phyloP scores from a whole-genome alignment of 2,329 filamentous ascomycete genomes.

The Pseudopithomyces chartarum region DNA sequence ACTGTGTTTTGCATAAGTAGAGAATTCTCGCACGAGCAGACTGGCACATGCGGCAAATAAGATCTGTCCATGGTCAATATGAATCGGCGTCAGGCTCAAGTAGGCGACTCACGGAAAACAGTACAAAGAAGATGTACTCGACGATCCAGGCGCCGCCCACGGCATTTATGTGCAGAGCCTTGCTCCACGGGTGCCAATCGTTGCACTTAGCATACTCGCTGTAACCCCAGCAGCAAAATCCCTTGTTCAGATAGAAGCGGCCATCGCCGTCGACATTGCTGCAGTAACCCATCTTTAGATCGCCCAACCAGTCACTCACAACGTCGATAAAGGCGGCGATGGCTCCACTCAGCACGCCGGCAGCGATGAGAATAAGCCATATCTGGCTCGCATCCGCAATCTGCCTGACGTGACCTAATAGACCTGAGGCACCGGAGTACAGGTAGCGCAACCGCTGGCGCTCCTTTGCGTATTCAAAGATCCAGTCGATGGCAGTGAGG shows the following conservation, averaged over 20 bases:
- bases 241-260: slow-evolving; percentile 86
- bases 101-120: slow-evolving; percentile 71
- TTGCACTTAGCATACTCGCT: slow-evolving; percentile 75
- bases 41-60: slow-evolving; percentile 79
- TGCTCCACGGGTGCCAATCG: slow-evolving; percentile 87
- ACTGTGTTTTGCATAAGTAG: slow-evolving; percentile 87
- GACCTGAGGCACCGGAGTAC: slow-evolving; percentile 68
- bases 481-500: slow-evolving; percentile 98
- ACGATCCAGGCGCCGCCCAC: slow-evolving; percentile 76
- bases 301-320: slow-evolving; percentile 88
- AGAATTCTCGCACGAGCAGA: slow-evolving; percentile 80
- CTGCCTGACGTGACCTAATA: slow-evolving; percentile 74
- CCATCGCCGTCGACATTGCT: slow-evolving; percentile 76
- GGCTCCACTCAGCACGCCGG: slow-evolving; percentile 80
- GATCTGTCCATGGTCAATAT: slow-evolving; percentile 57
- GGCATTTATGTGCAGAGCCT: slow-evolving; percentile 70
- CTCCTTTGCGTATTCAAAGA: slow-evolving; percentile 98
- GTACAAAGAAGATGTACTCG: slow-evolving; percentile 84
- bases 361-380: slow-evolving; percentile 86
- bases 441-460: slow-evolving; percentile 83
- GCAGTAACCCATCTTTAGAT: slow-evolving; percentile 90
- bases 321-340: slow-evolving; percentile 91
- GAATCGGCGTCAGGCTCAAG: background rate
- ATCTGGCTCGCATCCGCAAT: slow-evolving; percentile 86
- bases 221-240: slow-evolving; percentile 93